Percentiles rank a stretch among this genome's conserved stretches.
Conservation (phyloP, 768 basidiomycete genomes). For the Termitomyces sp. region DNA sequence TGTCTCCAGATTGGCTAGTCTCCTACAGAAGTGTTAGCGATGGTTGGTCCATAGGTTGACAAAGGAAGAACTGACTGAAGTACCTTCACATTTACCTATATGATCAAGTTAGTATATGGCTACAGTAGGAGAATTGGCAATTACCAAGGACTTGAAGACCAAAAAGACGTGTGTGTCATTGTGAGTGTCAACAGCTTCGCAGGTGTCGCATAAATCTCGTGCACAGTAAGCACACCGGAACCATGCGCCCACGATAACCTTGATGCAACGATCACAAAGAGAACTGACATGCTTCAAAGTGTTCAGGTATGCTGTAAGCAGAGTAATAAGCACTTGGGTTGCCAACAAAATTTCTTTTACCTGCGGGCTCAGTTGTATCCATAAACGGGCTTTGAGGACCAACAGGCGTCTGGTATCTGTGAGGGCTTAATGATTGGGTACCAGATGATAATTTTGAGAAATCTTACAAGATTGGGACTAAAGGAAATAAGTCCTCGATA, state of each 20-base stretch:
- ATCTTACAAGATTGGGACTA: constrained; percentile 66
- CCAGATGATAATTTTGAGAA: background rate
- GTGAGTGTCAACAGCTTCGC: constrained; percentile 78
- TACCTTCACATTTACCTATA: constrained; percentile 67
- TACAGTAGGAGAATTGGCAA: background rate
- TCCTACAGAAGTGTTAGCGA: constrained; percentile 24
- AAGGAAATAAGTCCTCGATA: constrained; percentile 42
- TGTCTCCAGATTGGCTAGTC: constrained; percentile 52
- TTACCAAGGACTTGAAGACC: constrained; percentile 80
- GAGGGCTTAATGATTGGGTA: constrained; percentile 7
- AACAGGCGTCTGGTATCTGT: constrained; percentile 59
- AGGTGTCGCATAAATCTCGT: constrained; percentile 81
- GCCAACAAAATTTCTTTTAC: constrained; percentile 25
- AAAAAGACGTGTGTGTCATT: constrained; percentile 80
- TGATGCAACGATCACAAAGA: constrained; percentile 84
- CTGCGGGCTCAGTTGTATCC: constrained; percentile 45
- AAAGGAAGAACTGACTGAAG: constrained; percentile 45
- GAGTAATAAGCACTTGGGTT: background rate
- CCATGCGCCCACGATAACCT: constrained; percentile 82
- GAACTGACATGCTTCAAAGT: constrained; percentile 58
- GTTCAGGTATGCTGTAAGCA: constrained; percentile 51
- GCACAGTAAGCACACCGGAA: constrained; percentile 85
- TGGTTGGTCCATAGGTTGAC: background rate
- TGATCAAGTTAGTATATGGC: constrained; percentile 6
- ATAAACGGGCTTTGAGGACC: constrained; percentile 42